Evolutionary conservation across 73 alveolate genomes (phyloP).

Genomic region (Strombidium stylifer): DNA sequence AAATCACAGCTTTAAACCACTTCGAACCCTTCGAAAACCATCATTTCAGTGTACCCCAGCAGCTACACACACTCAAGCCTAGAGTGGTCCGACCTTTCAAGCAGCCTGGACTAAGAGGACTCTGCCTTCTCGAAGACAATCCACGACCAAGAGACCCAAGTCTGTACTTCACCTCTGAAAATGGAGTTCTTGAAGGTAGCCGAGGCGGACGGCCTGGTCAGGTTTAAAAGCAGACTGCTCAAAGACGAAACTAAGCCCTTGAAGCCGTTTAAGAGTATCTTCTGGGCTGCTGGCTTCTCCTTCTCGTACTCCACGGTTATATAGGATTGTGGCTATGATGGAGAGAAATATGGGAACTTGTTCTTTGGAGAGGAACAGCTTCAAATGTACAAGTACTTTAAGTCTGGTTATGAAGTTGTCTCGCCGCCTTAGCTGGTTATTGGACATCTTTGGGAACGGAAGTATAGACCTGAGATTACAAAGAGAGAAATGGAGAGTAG

Average conservation of each 20-base stretch:
- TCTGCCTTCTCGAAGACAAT: neutral
- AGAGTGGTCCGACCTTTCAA: no score
- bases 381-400: constrained; percentile 47
- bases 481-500: neutral
- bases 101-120: constrained; percentile 50
- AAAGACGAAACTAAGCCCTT: constrained; percentile 3
- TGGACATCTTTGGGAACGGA: constrained; percentile 74
- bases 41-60: constrained; percentile 36
- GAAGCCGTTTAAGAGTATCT: constrained; percentile 47
- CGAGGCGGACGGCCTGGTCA: constrained; percentile 9
- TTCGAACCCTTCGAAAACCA: constrained; percentile 11
- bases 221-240: constrained; percentile 28
- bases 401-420: constrained; percentile 50
- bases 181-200: constrained; percentile 42
- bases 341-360: constrained; percentile 23
- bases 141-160: neutral
- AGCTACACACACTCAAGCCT: no score
- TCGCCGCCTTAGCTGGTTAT: constrained; percentile 60
- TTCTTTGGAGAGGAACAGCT: constrained; percentile 68
- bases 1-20: constrained; percentile 39
- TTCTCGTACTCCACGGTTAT: constrained; percentile 48
- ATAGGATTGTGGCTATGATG: constrained; percentile 44
- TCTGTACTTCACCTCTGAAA: constrained; percentile 37
- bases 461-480: no score
- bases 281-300: constrained; percentile 79